A percentile compares a stretch with the other conserved stretches of the same genome.
phyloP scores from a whole-genome alignment of 257 asterid species.

The Capsicum baccatum region DNA sequence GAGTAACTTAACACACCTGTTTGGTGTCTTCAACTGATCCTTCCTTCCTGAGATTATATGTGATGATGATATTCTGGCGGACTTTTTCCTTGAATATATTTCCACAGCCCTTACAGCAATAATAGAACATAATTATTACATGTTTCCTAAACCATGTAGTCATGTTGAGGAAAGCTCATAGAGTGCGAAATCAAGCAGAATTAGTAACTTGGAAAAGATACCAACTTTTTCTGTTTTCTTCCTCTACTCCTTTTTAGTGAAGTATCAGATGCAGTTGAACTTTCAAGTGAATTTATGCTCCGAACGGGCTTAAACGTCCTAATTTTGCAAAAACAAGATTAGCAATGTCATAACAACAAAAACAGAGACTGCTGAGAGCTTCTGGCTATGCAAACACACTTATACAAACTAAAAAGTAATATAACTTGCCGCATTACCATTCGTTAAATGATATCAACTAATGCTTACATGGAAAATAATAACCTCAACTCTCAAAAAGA shows the following conservation, averaged over 20 bases:
- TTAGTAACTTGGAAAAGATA: conserved; percentile 38
- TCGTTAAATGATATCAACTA: background rate
- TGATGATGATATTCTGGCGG: conserved; percentile 35
- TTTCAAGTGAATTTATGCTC: conserved; percentile 37
- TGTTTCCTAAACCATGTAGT: background rate
- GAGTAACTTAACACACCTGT: background rate
- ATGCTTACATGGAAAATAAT: conserved; percentile 2
- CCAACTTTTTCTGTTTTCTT: conserved; percentile 82
- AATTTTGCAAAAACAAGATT: conserved; percentile 35
- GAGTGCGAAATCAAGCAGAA: background rate
- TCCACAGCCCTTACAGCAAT: conserved; percentile 62
- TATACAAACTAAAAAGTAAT: conserved; percentile 11
- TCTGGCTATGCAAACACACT: background rate
- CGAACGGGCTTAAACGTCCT: conserved; percentile 62
- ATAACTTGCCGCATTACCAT: background rate
- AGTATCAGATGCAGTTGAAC: background rate
- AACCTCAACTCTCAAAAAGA: background rate
- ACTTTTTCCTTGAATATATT: conserved; percentile 44
- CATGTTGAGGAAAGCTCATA: background rate
- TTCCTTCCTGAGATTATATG: conserved; percentile 42
- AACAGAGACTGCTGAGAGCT: conserved; percentile 1
- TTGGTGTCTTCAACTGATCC: conserved; percentile 22
- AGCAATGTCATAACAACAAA: conserved; percentile 9
- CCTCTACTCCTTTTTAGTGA: conserved; percentile 61
- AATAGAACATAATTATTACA: conserved; percentile 21